Conservation (phyloP, 2,329 filamentous ascomycete genomes). For the Coleophoma crateriformis region DNA sequence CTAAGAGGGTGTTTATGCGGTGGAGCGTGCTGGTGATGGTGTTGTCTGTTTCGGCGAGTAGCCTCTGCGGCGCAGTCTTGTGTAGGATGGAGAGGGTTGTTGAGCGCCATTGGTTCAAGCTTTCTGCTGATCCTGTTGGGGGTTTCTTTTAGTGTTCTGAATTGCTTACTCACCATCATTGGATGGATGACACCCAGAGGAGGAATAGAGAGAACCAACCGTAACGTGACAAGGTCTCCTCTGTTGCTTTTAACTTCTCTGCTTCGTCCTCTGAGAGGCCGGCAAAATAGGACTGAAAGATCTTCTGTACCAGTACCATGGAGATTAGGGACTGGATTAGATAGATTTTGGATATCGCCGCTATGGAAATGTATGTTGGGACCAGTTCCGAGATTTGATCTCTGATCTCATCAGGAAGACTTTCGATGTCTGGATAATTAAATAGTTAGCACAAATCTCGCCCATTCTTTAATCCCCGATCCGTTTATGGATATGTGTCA, state of each 20-base stretch:
- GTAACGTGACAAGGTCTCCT: not conserved
- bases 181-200: too few species aligned
- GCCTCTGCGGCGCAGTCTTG: constrained; percentile 42
- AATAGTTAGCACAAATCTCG: not conserved
- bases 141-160: not conserved
- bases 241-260: constrained; percentile 33
- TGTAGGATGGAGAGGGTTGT: constrained; percentile 55
- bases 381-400: constrained; percentile 42
- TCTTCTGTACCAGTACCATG: constrained; percentile 50
- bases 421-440: constrained; percentile 34
- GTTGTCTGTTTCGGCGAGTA: constrained; percentile 38
- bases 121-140: constrained; percentile 38
- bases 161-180: too few species aligned
- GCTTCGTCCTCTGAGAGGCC: constrained; percentile 53
- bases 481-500: too few species aligned
- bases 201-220: too few species aligned
- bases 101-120: constrained; percentile 62
- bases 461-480: too few species aligned
- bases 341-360: constrained; percentile 50
- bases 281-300: constrained; percentile 60
- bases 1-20: constrained; percentile 43
- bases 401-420: constrained; percentile 33
- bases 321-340: constrained; percentile 59
- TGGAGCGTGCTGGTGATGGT: constrained; percentile 38
- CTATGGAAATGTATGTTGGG: constrained; percentile 52